A percentile compares a stretch with the other conserved stretches of the same genome.
Evolutionary conservation across 768 basidiomycete genomes (phyloP).

Genomic region (Suillus sp.): DNA sequence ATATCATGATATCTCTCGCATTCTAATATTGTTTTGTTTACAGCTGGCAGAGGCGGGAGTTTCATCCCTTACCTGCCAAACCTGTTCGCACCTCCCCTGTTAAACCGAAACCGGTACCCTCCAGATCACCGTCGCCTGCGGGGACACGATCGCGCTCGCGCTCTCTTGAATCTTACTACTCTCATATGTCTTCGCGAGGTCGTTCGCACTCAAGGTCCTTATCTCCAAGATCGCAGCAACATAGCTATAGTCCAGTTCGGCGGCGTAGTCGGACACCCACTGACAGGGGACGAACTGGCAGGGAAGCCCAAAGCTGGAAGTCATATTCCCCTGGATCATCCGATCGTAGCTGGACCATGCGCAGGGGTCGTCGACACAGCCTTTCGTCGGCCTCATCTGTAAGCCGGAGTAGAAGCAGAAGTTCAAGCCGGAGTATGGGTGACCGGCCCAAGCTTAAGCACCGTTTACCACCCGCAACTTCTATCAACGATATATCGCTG

Average conservation of each 20-base stretch:
- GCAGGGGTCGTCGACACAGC: conserved; percentile 42
- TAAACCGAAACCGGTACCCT: conserved; percentile 42
- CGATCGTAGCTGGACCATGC: conserved; percentile 39
- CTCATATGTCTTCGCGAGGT: conserved; percentile 62
- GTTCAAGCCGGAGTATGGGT: conserved; percentile 54
- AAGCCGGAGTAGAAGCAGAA: conserved; percentile 56
- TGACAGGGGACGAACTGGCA: conserved; percentile 43
- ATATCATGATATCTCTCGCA: conserved; percentile 12
- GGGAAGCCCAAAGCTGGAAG: conserved; percentile 17
- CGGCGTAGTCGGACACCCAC: conserved; percentile 52
- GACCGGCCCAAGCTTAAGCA: conserved; percentile 59
- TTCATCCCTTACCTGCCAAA: conserved; percentile 42
- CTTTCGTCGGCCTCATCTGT: conserved; percentile 56
- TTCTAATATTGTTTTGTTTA: conserved; percentile 16
- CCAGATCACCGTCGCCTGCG: conserved; percentile 36
- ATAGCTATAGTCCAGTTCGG: conserved; percentile 50
- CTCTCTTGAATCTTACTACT: conserved; percentile 63
- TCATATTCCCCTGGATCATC: conserved; percentile 48
- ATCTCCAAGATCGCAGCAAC: conserved; percentile 60
- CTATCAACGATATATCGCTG: conserved; percentile 38
- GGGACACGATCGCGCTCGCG: conserved; percentile 54
- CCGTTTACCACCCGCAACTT: conserved; percentile 55
- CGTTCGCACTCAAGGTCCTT: conserved; percentile 63
- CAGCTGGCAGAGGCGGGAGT: conserved; percentile 72
- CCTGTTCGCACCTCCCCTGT: conserved; percentile 33